These are phyloP conservation scores for Trichoderma semiorbis DNA, from an alignment of 2,329 filamentous ascomycete genomes.

Conservation along the genomic window DNA sequence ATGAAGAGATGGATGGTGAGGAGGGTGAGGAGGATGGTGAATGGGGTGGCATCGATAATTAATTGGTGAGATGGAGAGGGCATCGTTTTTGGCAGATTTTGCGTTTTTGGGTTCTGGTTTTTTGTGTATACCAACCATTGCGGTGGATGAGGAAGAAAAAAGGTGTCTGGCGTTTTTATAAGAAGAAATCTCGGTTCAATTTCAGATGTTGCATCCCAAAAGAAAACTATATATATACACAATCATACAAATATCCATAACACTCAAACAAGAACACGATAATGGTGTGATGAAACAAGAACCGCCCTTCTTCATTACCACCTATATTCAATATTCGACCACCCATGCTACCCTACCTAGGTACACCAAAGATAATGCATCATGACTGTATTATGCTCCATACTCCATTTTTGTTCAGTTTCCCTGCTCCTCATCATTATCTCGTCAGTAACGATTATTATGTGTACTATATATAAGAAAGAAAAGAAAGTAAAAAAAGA, in stretches of 20 bases:
- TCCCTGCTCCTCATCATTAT: slow-evolving; percentile 4
- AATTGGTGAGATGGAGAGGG: background rate
- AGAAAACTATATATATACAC: background rate
- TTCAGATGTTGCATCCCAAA: background rate
- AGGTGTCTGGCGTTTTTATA: slow-evolving; percentile 25
- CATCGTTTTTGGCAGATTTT: background rate
- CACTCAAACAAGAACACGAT: background rate
- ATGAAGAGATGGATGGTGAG: slow-evolving; percentile 38
- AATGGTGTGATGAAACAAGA: background rate
- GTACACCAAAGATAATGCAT: background rate
- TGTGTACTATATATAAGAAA: background rate
- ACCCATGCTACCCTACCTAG: background rate
- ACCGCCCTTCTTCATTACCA: background rate
- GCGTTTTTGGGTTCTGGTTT: background rate
- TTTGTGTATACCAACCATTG: background rate
- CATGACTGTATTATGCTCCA: background rate
- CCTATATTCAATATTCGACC: background rate
- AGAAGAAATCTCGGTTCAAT: background rate
- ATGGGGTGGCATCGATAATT: slow-evolving; percentile 67
- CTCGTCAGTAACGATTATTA: background rate
- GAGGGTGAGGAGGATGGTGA: slow-evolving; percentile 41
- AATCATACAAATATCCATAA: background rate
- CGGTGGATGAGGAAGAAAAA: background rate
- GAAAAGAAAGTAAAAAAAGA: background rate
- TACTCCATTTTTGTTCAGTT: background rate